phyloP scores from a whole-genome alignment of 352 stramenopile genomes.

The Hyaloperonospora brassicae region DNA sequence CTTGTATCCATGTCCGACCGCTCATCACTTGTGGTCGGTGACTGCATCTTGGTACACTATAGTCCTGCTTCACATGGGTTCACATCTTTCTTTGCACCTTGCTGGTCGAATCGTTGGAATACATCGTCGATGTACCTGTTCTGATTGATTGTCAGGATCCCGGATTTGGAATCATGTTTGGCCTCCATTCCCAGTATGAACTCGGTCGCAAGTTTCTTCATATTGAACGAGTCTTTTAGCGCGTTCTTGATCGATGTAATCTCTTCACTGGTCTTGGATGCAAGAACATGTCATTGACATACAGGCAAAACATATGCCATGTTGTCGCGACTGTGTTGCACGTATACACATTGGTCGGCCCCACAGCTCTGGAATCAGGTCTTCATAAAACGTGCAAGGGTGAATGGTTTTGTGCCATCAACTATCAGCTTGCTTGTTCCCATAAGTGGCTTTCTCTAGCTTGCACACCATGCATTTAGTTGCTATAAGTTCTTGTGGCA shows the following conservation, averaged over 20 bases:
- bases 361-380: background rate
- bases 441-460: background rate
- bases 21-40: background rate
- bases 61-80: background rate
- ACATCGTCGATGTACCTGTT: slow-evolving; percentile 5
- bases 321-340: background rate
- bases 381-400: background rate
- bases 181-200: slow-evolving; percentile 1
- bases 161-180: background rate
- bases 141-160: slow-evolving; percentile 3
- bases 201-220: background rate
- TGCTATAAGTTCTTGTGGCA: too few relatives aligned
- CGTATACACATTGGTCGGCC: background rate
- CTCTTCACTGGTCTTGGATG: too few relatives aligned
- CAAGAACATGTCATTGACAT: background rate
- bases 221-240: background rate
- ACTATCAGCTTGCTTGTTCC: background rate
- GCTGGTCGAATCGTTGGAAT: slow-evolving; percentile 1
- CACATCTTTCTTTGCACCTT: background rate
- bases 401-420: background rate
- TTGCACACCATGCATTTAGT: background rate
- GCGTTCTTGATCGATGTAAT: too few relatives aligned
- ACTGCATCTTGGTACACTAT: background rate
- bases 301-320: background rate
- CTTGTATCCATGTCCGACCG: background rate